Conservation (phyloP, 306 rosid genomes). For the Acacia melanoxylon region DNA sequence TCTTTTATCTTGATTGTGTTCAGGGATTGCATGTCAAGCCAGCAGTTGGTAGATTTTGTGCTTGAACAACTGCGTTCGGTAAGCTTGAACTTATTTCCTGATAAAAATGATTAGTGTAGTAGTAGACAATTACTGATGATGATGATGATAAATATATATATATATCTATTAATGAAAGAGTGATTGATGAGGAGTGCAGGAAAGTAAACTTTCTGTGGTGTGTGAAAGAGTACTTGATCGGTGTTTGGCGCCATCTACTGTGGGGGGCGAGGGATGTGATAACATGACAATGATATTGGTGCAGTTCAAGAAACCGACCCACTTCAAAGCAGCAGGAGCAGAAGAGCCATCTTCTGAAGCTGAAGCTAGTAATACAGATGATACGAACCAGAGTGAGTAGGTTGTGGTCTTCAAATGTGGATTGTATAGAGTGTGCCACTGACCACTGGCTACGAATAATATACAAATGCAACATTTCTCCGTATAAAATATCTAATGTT, state of each 20-base stretch:
- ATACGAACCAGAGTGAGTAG: conserved; percentile 34
- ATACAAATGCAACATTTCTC: not conserved
- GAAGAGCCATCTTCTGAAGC: conserved; percentile 31
- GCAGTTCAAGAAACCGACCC: conserved; percentile 64
- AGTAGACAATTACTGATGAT: not conserved
- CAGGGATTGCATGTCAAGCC: conserved; percentile 98
- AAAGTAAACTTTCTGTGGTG: conserved; percentile 65
- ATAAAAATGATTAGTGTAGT: not conserved
- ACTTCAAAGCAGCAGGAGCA: conserved; percentile 14
- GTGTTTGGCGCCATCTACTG: conserved; percentile 84
- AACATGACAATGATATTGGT: conserved; percentile 97
- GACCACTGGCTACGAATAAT: conserved; percentile 9
- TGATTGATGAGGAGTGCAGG: conserved; percentile 31
- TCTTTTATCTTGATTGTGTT: conserved; percentile 25
- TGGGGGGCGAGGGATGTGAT: conserved; percentile 83
- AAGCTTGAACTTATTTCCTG: conserved; percentile 29
- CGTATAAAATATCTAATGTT: not conserved
- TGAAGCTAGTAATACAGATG: conserved; percentile 26
- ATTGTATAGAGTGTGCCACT: conserved; percentile 14
- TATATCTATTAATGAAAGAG: not conserved
- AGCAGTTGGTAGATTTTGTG: conserved; percentile 84
- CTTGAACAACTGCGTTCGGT: conserved; percentile 67
- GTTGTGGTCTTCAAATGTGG: conserved; percentile 20
- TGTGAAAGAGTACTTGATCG: conserved; percentile 79
- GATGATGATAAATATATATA: not conserved